Conservation (phyloP, 192 early-diverging fungal species). For the Backusella australiensis region DNA sequence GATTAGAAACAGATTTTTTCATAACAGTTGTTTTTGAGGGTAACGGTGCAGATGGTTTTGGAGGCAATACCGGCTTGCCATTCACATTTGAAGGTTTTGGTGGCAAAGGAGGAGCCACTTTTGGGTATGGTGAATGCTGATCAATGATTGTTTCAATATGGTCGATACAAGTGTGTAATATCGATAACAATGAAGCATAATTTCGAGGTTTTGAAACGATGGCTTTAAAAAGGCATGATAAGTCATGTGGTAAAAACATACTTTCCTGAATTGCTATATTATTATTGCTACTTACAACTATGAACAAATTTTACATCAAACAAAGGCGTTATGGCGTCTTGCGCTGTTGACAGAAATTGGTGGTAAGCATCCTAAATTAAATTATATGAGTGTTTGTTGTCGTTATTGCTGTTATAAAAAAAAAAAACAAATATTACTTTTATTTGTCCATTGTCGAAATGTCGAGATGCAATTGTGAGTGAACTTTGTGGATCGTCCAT, state of each 20-base stretch:
- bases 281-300: constrained; percentile 5
- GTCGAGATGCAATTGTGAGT: constrained; percentile 12
- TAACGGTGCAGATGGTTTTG: constrained; percentile 1
- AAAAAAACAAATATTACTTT: constrained; percentile 19
- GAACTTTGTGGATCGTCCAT: constrained; percentile 31
- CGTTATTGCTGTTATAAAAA: not conserved
- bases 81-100: constrained; percentile 12
- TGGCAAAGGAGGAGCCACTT: constrained; percentile 6
- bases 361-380: constrained; percentile 10
- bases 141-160: constrained; percentile 12
- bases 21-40: not conserved
- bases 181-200: not conserved
- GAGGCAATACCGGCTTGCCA: constrained; percentile 16
- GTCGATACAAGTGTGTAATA: constrained; percentile 9
- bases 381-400: not conserved
- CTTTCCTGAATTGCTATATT: not conserved
- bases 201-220: constrained; percentile 12
- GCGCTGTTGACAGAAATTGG: constrained; percentile 9
- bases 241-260: not conserved
- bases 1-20: constrained; percentile 7
- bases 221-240: constrained; percentile 4
- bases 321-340: not conserved
- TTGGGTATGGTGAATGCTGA: not conserved
- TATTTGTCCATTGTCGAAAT: constrained; percentile 29
- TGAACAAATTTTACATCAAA: constrained; percentile 17